These are phyloP conservation scores for Elsinoe perseae DNA, from an alignment of 2,329 filamentous ascomycete genomes.

Conservation along the genomic window DNA sequence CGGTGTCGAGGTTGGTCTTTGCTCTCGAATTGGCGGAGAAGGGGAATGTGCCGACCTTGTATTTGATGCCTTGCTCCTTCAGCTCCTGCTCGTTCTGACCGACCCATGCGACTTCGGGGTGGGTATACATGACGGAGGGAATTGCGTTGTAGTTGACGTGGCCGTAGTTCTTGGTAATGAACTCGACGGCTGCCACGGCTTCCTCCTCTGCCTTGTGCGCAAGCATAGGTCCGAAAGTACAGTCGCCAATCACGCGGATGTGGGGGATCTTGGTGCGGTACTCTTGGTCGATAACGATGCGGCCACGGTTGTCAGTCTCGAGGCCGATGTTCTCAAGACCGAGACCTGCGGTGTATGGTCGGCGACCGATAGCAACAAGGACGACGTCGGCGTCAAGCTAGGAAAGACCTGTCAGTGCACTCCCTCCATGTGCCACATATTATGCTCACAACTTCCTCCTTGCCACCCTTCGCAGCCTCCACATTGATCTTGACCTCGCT, in stretches of 20 bases:
- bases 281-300: constrained; percentile 94
- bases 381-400: constrained; percentile 91
- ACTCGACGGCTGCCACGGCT: constrained; percentile 88
- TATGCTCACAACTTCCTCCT: constrained; percentile 70
- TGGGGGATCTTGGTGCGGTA: constrained; percentile 97
- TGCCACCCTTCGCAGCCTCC: constrained; percentile 92
- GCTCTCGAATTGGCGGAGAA: constrained; percentile 97
- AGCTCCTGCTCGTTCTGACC: constrained; percentile 95
- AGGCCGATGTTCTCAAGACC: constrained; percentile 90
- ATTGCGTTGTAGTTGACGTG: constrained; percentile 99
- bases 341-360: constrained; percentile 86
- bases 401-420: constrained; percentile 22
- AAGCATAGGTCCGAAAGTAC: constrained; percentile 96
- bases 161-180: constrained; percentile 94
- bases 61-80: constrained; percentile 81
- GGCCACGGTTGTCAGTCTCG: constrained; percentile 85
- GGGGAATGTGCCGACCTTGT: constrained; percentile 89
- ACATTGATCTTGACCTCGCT: constrained; percentile 73
- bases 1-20: constrained; percentile 96
- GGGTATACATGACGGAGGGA: constrained; percentile 98
- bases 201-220: constrained; percentile 99
- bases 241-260: constrained; percentile 93
- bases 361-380: constrained; percentile 90
- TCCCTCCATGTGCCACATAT: neutral
- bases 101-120: constrained; percentile 97